A percentile compares a stretch with the other conserved stretches of the same genome.
Conservation (phyloP, 257 asterid genomes). For the Salvia miltiorrhiza region DNA sequence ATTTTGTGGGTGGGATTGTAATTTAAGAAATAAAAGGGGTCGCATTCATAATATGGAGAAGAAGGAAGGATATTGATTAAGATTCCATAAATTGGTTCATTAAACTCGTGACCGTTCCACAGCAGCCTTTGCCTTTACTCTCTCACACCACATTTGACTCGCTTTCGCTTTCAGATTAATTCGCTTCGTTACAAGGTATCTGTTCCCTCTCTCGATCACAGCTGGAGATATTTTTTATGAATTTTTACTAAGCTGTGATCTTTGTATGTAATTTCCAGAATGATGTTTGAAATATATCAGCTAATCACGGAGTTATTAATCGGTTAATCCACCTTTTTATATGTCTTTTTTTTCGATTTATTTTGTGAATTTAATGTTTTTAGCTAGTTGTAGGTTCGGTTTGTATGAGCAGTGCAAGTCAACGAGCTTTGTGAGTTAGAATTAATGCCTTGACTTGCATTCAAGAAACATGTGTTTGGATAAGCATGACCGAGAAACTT, state of each 20-base stretch:
- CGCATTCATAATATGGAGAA: background rate
- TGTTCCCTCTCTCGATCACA: background rate
- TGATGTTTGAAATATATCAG: background rate
- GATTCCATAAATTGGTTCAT: constrained; percentile 1
- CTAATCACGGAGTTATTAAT: background rate
- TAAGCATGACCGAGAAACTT: background rate
- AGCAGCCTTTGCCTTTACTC: constrained; percentile 11
- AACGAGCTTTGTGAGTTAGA: background rate
- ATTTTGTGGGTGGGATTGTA: background rate
- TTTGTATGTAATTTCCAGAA: constrained; percentile 1
- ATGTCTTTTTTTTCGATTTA: background rate
- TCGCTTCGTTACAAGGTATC: constrained; percentile 12
- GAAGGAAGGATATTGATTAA: background rate
- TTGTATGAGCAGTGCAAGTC: background rate
- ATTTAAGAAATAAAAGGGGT: background rate
- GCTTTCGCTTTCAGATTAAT: constrained; percentile 11
- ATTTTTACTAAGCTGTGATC: background rate
- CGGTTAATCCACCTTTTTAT: background rate
- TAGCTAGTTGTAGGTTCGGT: background rate
- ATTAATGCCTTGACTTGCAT: constrained; percentile 8
- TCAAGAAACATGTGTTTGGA: background rate
- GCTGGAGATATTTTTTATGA: background rate
- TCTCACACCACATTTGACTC: constrained; percentile 3
- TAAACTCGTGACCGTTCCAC: constrained; percentile 3
- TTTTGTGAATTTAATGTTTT: background rate